Percentiles rank a stretch among this genome's conserved stretches.
Conservation (phyloP, 495 filamentous ascomycete species). For the Xylaria longipes region DNA sequence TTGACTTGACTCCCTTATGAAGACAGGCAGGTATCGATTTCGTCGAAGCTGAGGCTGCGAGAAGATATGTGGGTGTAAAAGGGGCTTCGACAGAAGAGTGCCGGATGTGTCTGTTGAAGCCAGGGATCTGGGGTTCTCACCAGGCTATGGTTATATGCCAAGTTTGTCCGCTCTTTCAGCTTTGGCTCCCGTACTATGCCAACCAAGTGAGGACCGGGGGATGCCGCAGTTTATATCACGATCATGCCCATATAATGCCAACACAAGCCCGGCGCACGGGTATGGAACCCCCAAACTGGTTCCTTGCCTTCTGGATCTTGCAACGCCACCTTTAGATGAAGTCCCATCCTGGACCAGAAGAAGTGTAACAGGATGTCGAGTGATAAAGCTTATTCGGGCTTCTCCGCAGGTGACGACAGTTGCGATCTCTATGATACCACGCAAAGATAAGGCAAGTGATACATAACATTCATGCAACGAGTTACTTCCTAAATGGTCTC, state of each 20-base stretch:
- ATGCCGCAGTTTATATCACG: background rate
- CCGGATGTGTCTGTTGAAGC: background rate
- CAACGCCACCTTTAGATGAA: slow-evolving; percentile 18
- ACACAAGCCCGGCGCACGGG: background rate
- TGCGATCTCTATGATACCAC: background rate
- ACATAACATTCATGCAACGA: background rate
- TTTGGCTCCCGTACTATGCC: background rate
- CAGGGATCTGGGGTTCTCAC: background rate
- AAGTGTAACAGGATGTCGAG: slow-evolving; percentile 1
- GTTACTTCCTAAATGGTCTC: slow-evolving; percentile 8
- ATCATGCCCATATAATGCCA: background rate
- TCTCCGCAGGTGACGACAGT: slow-evolving; percentile 15
- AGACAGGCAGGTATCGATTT: background rate
- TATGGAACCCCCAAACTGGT: background rate
- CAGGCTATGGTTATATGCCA: background rate
- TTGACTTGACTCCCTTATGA: background rate
- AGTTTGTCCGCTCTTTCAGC: background rate
- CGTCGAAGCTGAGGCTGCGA: background rate
- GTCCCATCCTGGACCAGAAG: background rate
- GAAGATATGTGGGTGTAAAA: background rate
- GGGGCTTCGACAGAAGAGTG: background rate
- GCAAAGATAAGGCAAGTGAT: background rate
- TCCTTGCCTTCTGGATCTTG: background rate
- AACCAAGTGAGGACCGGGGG: background rate
- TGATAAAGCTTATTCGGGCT: background rate